Base-by-base conservation (phyloP, 1,139 yeast species). In the Pichia terricola region DNA sequence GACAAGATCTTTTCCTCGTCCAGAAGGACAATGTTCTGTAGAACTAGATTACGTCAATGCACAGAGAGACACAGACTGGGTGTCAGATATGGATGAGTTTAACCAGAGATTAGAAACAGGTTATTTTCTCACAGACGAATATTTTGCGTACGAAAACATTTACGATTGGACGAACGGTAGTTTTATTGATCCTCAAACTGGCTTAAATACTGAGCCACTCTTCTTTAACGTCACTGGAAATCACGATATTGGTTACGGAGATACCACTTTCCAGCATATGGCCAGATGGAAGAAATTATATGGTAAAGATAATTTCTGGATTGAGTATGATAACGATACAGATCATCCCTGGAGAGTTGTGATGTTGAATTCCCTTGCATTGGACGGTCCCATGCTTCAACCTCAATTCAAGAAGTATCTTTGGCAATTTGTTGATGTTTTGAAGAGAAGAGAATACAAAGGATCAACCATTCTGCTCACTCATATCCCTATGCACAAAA, bases 161-260 rank as follows among this genome's bases (percentile, higher is more conserved):
- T 76, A 78, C 52, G 83, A 80, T 54, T 83, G 94, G 94, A 66
- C 69, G 35, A 57, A 69, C 40, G 55, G 66, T 54, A 56, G 51
- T 47, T 50, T 54, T 64, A 62, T 54, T 27, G 46, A 41, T 30
- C 34, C 41, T 16, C 7, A 31, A 4, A 40, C 46, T 9, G 45
- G 45, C 3, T 38, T 28, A 4, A 42, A 42, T 4, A 61, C 62
- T 32, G 69, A 64, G 34, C 84, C 87, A 1, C 64, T 81, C 39
- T 76, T 88, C 57, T 73, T 87, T 47, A 89, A 91, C 58, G 68
- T 91, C 37, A 81, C 95, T 0, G 98, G 98, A 2, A 94, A 91
- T 60, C 98, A 91, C 60, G 98, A 91, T 61, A 79, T 91, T 46
- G 98, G 98, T 0, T 91, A 91, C 60, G 97, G 97, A 0, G 98